Conservation (phyloP, 208 protist species). For the Acanthamoeba culbertsoni region DNA sequence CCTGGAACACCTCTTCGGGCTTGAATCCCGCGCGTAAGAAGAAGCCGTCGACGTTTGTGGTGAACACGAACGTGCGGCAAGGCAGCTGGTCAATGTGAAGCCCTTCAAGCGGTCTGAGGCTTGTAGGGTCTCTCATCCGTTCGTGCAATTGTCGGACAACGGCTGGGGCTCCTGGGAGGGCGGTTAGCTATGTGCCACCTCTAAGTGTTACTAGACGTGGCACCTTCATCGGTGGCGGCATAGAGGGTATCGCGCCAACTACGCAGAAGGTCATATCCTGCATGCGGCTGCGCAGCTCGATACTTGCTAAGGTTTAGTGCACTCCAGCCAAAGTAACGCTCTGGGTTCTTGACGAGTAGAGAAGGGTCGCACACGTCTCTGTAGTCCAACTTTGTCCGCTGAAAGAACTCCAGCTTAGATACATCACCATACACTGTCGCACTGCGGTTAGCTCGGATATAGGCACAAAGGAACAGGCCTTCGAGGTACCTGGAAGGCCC, state of each 20-base stretch:
- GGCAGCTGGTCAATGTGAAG: neutral
- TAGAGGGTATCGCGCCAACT: neutral
- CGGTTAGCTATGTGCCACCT: no score
- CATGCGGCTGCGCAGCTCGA: neutral
- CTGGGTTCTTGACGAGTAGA: neutral
- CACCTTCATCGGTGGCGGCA: neutral
- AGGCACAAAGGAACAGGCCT: neutral
- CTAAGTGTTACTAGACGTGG: no score
- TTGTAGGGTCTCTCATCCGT: neutral
- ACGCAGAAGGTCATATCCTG: neutral
- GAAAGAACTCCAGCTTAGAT: constrained; percentile 22
- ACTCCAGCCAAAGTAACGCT: neutral
- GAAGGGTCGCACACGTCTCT: neutral
- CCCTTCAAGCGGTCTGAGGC: neutral
- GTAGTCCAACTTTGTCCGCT: constrained; percentile 1
- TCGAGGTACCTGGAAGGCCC: neutral
- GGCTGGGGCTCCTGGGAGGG: neutral
- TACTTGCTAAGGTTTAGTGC: neutral
- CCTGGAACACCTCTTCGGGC: neutral
- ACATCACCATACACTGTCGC: neutral
- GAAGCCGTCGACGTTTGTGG: neutral
- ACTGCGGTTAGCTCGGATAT: neutral
- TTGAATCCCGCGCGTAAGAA: neutral
- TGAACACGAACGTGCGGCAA: neutral
- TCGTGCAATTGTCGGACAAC: neutral